A percentile compares a stretch with the other conserved stretches of the same genome.
These are phyloP conservation scores for Mortierella polycephala DNA, from an alignment of 371 early-diverging fungal genomes.

Conservation along the genomic window DNA sequence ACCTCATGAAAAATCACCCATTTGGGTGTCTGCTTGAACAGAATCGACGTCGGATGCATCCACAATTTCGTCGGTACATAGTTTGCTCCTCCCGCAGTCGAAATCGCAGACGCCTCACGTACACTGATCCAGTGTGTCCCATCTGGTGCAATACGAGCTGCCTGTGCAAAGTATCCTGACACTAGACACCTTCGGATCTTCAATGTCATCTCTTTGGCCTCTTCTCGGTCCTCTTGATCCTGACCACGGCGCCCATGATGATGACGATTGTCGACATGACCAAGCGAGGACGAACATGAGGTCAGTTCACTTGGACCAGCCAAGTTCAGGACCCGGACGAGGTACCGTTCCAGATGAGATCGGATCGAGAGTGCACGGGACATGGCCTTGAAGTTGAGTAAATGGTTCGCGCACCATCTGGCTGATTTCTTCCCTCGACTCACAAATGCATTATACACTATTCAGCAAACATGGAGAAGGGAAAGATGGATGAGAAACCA, in stretches of 20 bases:
- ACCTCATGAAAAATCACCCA: conserved; percentile 88
- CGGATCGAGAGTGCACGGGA: conserved; percentile 77
- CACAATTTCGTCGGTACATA: conserved; percentile 44
- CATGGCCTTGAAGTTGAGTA: conserved; percentile 79
- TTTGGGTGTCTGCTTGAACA: conserved; percentile 78
- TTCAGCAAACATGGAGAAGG: not conserved
- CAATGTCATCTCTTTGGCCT: conserved; percentile 51
- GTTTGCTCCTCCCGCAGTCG: conserved; percentile 1
- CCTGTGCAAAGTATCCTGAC: conserved; percentile 81
- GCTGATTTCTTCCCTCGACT: conserved; percentile 68
- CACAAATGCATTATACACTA: conserved; percentile 82
- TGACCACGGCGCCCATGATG: not conserved
- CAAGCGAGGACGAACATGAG: conserved; percentile 56
- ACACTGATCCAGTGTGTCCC: conserved; percentile 71
- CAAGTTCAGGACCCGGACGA: conserved; percentile 54
- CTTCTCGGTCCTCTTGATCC: not conserved
- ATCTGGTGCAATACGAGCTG: conserved; percentile 74
- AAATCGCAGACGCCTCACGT: conserved; percentile 7
- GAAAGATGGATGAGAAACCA: not conserved
- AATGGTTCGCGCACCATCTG: conserved; percentile 81
- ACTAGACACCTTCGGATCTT: conserved; percentile 78
- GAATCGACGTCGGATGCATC: conserved; percentile 81
- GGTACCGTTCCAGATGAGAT: conserved; percentile 73
- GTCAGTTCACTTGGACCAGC: conserved; percentile 48
- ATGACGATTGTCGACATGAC: not conserved